These are phyloP conservation scores for Nemania abortiva DNA, from an alignment of 2,329 filamentous ascomycete species.

Conservation along the genomic window DNA sequence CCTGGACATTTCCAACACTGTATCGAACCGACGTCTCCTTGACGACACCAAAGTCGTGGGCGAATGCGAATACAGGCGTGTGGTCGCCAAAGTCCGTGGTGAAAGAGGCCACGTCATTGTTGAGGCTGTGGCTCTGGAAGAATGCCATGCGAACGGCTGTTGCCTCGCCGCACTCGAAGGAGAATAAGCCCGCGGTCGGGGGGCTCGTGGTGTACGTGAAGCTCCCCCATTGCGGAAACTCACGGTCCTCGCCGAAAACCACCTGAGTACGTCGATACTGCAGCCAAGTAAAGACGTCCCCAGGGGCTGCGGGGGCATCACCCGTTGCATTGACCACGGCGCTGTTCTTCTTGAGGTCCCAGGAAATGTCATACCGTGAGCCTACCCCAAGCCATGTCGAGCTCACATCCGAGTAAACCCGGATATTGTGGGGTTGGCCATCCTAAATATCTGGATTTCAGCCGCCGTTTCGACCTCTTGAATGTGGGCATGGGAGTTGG, in stretches of 20 bases:
- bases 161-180: slow-evolving; percentile 44
- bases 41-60: slow-evolving; percentile 57
- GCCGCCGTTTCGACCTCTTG: neutral
- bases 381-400: slow-evolving; percentile 84
- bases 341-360: slow-evolving; percentile 69
- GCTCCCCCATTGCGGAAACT: slow-evolving; percentile 74
- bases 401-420: slow-evolving; percentile 75
- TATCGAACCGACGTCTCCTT: slow-evolving; percentile 68
- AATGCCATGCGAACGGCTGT: slow-evolving; percentile 68
- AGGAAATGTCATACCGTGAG: slow-evolving; percentile 72
- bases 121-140: slow-evolving; percentile 68
- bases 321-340: slow-evolving; percentile 51
- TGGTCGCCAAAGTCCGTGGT: slow-evolving; percentile 72
- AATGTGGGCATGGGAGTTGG: neutral
- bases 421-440: slow-evolving; percentile 64
- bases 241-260: slow-evolving; percentile 72
- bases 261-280: slow-evolving; percentile 78
- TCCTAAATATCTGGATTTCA: slow-evolving; percentile 27
- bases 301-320: slow-evolving; percentile 68
- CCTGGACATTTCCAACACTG: slow-evolving; percentile 76
- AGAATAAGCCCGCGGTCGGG: slow-evolving; percentile 37
- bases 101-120: slow-evolving; percentile 68
- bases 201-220: slow-evolving; percentile 71
- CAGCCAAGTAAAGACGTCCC: slow-evolving; percentile 72
- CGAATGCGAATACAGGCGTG: slow-evolving; percentile 79